These are phyloP conservation scores for Emergomyces africanus DNA, from an alignment of 2,329 filamentous ascomycete species.

Conservation along the genomic window DNA sequence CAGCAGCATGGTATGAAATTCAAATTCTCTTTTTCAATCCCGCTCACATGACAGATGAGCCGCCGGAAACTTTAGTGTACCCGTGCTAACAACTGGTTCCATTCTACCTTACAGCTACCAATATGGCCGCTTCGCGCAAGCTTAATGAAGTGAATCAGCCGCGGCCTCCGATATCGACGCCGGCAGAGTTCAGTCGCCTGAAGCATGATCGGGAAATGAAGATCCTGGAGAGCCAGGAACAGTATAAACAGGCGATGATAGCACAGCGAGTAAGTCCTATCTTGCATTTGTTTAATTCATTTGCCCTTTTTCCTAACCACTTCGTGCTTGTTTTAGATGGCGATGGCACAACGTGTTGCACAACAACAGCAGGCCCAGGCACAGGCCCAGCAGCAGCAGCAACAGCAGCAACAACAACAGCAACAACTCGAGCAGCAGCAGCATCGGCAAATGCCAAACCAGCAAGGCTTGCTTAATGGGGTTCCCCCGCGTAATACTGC, in stretches of 20 bases:
- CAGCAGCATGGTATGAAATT: conserved; percentile 59
- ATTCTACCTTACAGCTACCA: conserved; percentile 22
- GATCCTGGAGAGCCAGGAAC: conserved; percentile 42
- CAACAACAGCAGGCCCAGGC: conserved; percentile 8
- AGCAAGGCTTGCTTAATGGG: conserved; percentile 29
- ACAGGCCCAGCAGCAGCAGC: conserved; percentile 9
- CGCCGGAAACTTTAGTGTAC: conserved; percentile 26
- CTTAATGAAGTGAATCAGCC: conserved; percentile 55
- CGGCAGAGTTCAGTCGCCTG: conserved; percentile 78
- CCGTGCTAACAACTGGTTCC: conserved; percentile 13
- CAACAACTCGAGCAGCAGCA: conserved; percentile 8
- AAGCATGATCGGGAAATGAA: conserved; percentile 77
- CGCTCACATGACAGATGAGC: conserved; percentile 4
- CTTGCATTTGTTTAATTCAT: conserved; percentile 1
- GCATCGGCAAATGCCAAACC: conserved; percentile 18
- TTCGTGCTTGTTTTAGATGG: conserved; percentile 21
- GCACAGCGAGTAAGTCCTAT: conserved; percentile 35
- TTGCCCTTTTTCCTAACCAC: conserved; percentile 7
- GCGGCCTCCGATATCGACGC: conserved; percentile 54
- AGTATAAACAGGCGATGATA: conserved; percentile 52
- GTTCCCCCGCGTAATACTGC: conserved; percentile 34
- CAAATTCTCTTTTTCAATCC: background rate
- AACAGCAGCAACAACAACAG: conserved; percentile 8
- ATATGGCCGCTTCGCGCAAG: conserved; percentile 70
- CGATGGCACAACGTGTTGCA: conserved; percentile 30